A percentile compares a stretch with the other conserved stretches of the same genome.
Evolutionary conservation across 1,284 basidiomycete genomes (phyloP).

Genomic region (Flammula alnicola): DNA sequence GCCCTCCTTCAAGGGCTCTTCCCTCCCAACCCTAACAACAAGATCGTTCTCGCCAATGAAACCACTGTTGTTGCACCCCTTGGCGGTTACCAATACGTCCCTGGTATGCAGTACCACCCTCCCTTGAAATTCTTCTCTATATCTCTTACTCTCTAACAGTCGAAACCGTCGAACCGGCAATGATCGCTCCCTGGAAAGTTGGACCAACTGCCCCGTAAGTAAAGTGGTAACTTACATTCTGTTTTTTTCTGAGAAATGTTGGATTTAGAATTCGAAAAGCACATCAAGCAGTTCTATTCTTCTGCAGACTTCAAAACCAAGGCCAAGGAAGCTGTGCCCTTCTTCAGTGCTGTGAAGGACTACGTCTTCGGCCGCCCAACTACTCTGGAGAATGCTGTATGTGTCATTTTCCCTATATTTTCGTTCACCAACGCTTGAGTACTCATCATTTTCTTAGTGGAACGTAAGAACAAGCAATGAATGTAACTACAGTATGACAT

Average conservation of each 20-base stretch:
- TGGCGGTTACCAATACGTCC: constrained; percentile 86
- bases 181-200: constrained; percentile 83
- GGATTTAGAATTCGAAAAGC: constrained; percentile 53
- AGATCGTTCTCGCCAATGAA: constrained; percentile 79
- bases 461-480: constrained; percentile 51
- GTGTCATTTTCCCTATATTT: constrained; percentile 28
- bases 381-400: constrained; percentile 71
- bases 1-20: constrained; percentile 81
- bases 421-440: not conserved
- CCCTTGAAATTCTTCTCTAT: not conserved
- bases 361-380: constrained; percentile 73
- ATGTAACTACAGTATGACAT: too few species aligned
- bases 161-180: constrained; percentile 82
- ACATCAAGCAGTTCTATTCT: constrained; percentile 57
- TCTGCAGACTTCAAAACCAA: constrained; percentile 71
- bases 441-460: constrained; percentile 47
- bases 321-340: constrained; percentile 57
- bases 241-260: constrained; percentile 3
- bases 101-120: constrained; percentile 44
- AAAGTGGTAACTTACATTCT: not conserved
- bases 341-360: constrained; percentile 68
- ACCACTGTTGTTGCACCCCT: constrained; percentile 74
- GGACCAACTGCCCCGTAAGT: constrained; percentile 80
- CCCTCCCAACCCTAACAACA: constrained; percentile 73
- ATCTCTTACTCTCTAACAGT: constrained; percentile 42